These are phyloP conservation scores for Termitomyces sp. DNA, from an alignment of 768 basidiomycete species.

Conservation along the genomic window DNA sequence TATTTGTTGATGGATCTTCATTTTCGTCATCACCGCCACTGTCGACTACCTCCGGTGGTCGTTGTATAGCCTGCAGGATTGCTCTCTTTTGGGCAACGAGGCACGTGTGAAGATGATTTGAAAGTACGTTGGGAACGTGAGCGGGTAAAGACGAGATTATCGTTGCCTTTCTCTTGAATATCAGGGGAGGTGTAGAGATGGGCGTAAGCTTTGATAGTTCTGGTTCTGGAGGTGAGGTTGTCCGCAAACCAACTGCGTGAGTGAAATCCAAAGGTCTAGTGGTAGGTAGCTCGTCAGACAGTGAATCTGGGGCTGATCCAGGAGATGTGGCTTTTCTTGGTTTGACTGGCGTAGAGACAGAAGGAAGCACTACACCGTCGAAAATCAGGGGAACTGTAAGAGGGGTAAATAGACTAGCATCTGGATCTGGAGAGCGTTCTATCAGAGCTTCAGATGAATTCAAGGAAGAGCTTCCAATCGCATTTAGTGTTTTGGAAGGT, in stretches of 20 bases:
- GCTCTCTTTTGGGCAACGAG: conserved; percentile 55
- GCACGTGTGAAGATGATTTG: conserved; percentile 37
- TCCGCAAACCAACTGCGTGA: not conserved
- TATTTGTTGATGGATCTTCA: conserved; percentile 39
- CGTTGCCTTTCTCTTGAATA: conserved; percentile 7
- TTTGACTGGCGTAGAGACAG: not conserved
- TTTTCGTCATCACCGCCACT: conserved; percentile 17
- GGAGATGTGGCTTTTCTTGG: not conserved
- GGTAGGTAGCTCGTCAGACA: not conserved
- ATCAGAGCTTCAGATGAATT: not conserved
- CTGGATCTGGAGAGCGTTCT: not conserved
- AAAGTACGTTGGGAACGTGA: conserved; percentile 25
- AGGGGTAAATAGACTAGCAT: not conserved
- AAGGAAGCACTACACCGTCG: conserved; percentile 1
- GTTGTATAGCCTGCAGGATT: conserved; percentile 42
- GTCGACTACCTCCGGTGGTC: conserved; percentile 9
- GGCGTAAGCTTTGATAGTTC: not conserved
- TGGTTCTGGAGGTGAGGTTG: not conserved
- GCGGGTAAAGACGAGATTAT: conserved; percentile 12
- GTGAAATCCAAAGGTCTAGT: not conserved
- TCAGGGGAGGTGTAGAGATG: not conserved
- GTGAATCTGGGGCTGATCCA: not conserved
- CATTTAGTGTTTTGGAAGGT: not conserved
- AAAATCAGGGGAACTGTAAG: not conserved
- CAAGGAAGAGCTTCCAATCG: not conserved